Percentiles rank a stretch among this genome's conserved stretches.
phyloP scores from a whole-genome alignment of 2,329 filamentous ascomycete species.

The Fusarium annulatum region DNA sequence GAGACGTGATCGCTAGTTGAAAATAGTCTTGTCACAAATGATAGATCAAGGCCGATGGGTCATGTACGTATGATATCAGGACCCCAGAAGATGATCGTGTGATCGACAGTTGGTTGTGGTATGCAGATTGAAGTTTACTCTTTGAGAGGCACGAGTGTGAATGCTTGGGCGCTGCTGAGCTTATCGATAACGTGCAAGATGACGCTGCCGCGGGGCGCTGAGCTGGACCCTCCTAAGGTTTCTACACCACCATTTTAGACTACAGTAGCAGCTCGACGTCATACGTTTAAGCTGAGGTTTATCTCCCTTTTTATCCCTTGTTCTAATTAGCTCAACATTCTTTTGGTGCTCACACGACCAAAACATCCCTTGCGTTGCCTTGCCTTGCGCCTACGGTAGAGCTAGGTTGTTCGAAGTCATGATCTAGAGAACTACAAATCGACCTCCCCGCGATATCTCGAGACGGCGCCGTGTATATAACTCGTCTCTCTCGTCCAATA shows the following conservation, averaged over 20 bases:
- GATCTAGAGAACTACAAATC: conserved; percentile 50
- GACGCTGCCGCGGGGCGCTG: conserved; percentile 34
- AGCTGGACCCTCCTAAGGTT: conserved; percentile 12
- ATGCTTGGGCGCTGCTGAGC: conserved; percentile 27
- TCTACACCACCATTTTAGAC: conserved; percentile 35
- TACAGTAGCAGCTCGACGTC: conserved; percentile 26
- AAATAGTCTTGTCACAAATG: background rate
- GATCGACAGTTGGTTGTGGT: conserved; percentile 13
- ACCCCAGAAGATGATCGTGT: background rate
- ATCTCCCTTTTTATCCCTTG: conserved; percentile 14
- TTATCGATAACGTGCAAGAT: conserved; percentile 48
- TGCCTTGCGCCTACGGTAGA: conserved; percentile 13
- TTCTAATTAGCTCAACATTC: conserved; percentile 21
- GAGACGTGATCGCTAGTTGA: background rate
- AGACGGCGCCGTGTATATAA: conserved; percentile 38
- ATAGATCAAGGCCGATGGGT: background rate
- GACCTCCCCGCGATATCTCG: conserved; percentile 37
- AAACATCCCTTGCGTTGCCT: background rate
- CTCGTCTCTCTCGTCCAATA: conserved; percentile 24
- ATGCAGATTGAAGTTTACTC: conserved; percentile 20
- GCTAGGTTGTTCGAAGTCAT: conserved; percentile 44
- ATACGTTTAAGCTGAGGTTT: conserved; percentile 23
- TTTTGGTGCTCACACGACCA: conserved; percentile 15
- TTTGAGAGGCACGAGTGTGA: conserved; percentile 33
- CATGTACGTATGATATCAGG: background rate